Base-by-base conservation (phyloP, 2,329 filamentous ascomycete genomes). In the Penicillium hesseltinei region DNA sequence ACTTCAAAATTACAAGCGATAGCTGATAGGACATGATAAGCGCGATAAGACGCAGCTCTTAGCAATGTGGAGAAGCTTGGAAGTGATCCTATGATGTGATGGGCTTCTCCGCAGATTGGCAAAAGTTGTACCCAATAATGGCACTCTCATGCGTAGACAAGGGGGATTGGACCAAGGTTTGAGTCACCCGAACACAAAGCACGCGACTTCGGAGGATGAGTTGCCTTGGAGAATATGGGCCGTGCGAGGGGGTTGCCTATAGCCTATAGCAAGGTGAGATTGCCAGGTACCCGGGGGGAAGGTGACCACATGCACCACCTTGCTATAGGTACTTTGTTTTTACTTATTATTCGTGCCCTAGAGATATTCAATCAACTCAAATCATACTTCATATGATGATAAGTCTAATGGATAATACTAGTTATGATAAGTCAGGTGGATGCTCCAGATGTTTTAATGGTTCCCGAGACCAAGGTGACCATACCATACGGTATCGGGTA, bases 141-240 rank as follows among this genome's bases (percentile, higher is more conserved):
- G 21, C 35, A 25, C 44, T 33, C 27, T 4, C 29, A 35, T 53
- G 29, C 27, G 47, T 23, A 36, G 19, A 40, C 49, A 52, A 40
- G 48, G 54, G 48, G 46, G 31, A 29, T 19, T 39, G 19, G 45
- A 21, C 53, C 2, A 48, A 35, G 17, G 13, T 33, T 51, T 58
- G 52, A 59, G 56, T 64, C 60, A 64, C 36, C 49, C 55, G 61
- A 54, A 51, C 52, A 49, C 33, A 59, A 50, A 61, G 63, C 64
- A 66, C 64, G 63, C 64, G 64, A 66, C 62, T 59, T 62, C 58
- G 58, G 62, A 63, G 54, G 51, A 45, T 38, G 47, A 62, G 56
- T 57, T 62, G 60, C 62, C 62, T 64, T 60, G 59, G 53, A 56
- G n/a, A 23, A 56, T 47, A 31, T 47, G 36, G 49, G 48, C 38